Percentiles rank a stretch among this genome's conserved stretches.
Conservation (phyloP, 2,329 filamentous ascomycete genomes). For the Paracoccidioides brasiliensis region DNA sequence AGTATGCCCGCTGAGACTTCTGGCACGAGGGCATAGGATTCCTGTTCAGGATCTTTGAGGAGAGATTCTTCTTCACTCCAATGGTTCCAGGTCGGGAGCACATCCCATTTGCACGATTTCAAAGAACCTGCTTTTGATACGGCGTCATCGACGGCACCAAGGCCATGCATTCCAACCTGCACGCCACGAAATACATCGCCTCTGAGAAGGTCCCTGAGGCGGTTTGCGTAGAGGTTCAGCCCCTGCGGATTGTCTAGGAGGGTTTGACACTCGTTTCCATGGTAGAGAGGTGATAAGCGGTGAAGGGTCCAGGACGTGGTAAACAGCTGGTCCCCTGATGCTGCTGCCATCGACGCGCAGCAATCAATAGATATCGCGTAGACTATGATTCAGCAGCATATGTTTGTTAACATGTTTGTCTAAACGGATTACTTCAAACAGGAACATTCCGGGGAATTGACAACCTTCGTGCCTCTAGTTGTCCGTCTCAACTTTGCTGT, state of each 20-base stretch:
- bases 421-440: background rate
- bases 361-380: background rate
- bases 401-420: background rate
- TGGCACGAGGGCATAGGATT: constrained; percentile 13
- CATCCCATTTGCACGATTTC: constrained; percentile 34
- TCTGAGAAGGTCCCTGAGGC: constrained; percentile 37
- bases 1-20: constrained; percentile 33
- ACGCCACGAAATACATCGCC: constrained; percentile 37
- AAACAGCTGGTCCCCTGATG: constrained; percentile 24
- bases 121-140: constrained; percentile 36
- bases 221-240: constrained; percentile 35
- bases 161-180: constrained; percentile 24
- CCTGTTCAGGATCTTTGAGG: constrained; percentile 13
- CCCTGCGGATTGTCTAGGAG: constrained; percentile 23
- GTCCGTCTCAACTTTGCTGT: background rate
- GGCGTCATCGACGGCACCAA: constrained; percentile 23
- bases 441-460: background rate
- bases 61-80: constrained; percentile 16
- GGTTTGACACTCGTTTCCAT: constrained; percentile 27
- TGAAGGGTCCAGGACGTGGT: constrained; percentile 43
- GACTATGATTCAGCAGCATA: background rate
- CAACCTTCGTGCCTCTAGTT: background rate
- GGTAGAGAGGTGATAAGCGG: constrained; percentile 42
- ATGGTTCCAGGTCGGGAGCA: constrained; percentile 21
- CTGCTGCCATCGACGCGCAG: constrained; percentile 6